phyloP scores from a whole-genome alignment of 2,329 filamentous ascomycete species.

The Colletotrichum tabaci region DNA sequence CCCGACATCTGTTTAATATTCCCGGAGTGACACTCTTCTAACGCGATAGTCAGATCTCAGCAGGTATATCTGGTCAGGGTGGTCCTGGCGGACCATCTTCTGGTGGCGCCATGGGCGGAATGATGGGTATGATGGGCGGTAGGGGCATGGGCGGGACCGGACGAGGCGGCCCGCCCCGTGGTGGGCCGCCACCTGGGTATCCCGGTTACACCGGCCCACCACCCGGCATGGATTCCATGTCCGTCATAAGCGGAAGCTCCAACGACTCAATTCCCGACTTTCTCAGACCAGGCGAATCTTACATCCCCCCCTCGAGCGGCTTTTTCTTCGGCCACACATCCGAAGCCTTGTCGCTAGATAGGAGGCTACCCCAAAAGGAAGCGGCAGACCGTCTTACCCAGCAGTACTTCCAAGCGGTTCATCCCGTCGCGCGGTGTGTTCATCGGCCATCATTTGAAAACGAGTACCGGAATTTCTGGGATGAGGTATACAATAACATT shows the following conservation, averaged over 20 bases:
- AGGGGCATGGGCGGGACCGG: slow-evolving; percentile 39
- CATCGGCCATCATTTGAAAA: slow-evolving; percentile 78
- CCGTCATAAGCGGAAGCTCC: slow-evolving; percentile 46
- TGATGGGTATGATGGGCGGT: slow-evolving; percentile 36
- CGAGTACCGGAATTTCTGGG: slow-evolving; percentile 77
- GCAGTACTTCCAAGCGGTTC: slow-evolving; percentile 78
- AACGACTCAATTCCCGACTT: slow-evolving; percentile 63
- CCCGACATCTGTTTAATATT: background rate
- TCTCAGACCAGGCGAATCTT: slow-evolving; percentile 75
- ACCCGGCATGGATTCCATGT: slow-evolving; percentile 43
- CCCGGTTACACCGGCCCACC: slow-evolving; percentile 40
- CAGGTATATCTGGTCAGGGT: slow-evolving; percentile 50
- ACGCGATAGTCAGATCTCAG: slow-evolving; percentile 50
- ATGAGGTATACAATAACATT: slow-evolving; percentile 68
- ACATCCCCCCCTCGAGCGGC: slow-evolving; percentile 77
- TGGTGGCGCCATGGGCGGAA: slow-evolving; percentile 34
- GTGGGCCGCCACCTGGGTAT: slow-evolving; percentile 43
- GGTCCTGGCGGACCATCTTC: slow-evolving; percentile 36
- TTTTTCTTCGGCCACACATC: slow-evolving; percentile 74
- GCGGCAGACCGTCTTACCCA: slow-evolving; percentile 74
- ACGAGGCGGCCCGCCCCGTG: slow-evolving; percentile 40
- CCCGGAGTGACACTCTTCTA: background rate
- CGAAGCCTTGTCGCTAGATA: slow-evolving; percentile 66
- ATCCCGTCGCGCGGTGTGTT: slow-evolving; percentile 77
- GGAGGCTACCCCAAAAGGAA: slow-evolving; percentile 72